Evolutionary conservation across 805 yeast genomes (phyloP).

Genomic region (Lipomyces starkeyi): DNA sequence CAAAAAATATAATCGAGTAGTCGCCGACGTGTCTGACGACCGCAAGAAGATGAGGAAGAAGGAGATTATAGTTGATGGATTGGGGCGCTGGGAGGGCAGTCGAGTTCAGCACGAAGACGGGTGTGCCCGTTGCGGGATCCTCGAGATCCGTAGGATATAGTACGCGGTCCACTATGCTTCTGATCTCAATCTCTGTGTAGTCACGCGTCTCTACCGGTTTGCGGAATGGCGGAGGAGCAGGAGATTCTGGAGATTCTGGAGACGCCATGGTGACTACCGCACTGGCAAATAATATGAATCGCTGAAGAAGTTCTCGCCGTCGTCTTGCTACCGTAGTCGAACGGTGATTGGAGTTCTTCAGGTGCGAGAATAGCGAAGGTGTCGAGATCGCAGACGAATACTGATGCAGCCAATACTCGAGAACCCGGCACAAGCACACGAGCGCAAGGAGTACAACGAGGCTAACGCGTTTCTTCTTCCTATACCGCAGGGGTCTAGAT

Average conservation of each 20-base stretch:
- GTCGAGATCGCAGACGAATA: conserved; percentile 3
- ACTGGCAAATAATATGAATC: conserved; percentile 6
- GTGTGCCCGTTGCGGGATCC: conserved; percentile 72
- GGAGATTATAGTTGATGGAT: conserved; percentile 53
- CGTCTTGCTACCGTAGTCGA: conserved; percentile 5
- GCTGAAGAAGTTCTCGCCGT: conserved; percentile 7
- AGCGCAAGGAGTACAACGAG: conserved; percentile 9
- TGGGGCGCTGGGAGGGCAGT: conserved; percentile 73
- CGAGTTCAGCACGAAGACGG: conserved; percentile 83
- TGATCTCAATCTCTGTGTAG: conserved; percentile 30
- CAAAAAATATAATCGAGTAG: conserved; percentile 74
- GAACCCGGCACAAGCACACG: conserved; percentile 10
- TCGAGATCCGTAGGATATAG: conserved; percentile 54
- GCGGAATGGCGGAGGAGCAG: neutral
- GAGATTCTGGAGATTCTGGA: conserved; percentile 1
- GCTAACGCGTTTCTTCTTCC: neutral
- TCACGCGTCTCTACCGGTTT: conserved; percentile 6
- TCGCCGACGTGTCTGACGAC: conserved; percentile 62
- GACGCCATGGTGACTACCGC: conserved; percentile 6
- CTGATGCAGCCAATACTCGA: conserved; percentile 8
- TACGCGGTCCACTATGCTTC: conserved; percentile 27
- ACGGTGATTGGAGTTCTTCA: neutral
- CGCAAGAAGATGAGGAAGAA: conserved; percentile 62
- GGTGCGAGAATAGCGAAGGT: neutral
- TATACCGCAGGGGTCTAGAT: neutral